Evolutionary conservation across 495 filamentous ascomycete genomes (phyloP).

Genomic region (Daldinia decipiens): DNA sequence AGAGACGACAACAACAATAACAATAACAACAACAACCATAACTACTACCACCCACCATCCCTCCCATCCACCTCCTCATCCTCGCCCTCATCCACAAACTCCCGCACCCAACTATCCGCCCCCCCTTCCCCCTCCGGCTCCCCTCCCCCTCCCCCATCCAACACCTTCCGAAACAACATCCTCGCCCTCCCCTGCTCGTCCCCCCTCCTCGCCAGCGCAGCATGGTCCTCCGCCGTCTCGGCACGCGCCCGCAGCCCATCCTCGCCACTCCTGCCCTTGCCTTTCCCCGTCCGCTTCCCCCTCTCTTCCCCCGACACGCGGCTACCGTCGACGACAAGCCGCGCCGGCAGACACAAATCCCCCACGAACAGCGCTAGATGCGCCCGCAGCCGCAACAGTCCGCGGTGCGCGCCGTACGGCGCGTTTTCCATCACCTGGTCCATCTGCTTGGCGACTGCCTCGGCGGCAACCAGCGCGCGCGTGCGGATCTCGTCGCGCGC

Average conservation of each 20-base stretch:
- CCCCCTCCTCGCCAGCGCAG: constrained; percentile 36
- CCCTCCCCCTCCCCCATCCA: constrained; percentile 43
- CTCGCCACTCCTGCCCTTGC: not conserved
- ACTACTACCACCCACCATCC: constrained; percentile 3
- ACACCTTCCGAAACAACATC: constrained; percentile 44
- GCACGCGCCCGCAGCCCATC: constrained; percentile 28
- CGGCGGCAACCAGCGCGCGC: constrained; percentile 44
- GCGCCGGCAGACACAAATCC: constrained; percentile 61
- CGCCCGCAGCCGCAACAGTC: constrained; percentile 69
- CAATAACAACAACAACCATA: not conserved
- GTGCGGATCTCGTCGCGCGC: constrained; percentile 41
- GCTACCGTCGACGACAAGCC: constrained; percentile 22
- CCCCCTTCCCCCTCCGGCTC: constrained; percentile 26
- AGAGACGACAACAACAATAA: not conserved
- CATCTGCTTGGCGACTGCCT: constrained; percentile 68
- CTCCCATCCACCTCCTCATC: constrained; percentile 36
- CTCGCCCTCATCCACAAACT: constrained; percentile 42
- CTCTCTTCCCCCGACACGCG: not conserved
- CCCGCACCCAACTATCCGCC: constrained; percentile 41
- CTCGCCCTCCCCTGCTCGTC: constrained; percentile 46
- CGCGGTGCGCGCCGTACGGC: constrained; percentile 69
- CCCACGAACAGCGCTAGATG: constrained; percentile 75
- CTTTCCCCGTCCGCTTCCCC: not conserved
- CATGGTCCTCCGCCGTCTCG: constrained; percentile 35
- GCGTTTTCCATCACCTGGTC: constrained; percentile 69